Evolutionary conservation across 768 basidiomycete genomes (phyloP).

Genomic region (Mrakia gelida): DNA sequence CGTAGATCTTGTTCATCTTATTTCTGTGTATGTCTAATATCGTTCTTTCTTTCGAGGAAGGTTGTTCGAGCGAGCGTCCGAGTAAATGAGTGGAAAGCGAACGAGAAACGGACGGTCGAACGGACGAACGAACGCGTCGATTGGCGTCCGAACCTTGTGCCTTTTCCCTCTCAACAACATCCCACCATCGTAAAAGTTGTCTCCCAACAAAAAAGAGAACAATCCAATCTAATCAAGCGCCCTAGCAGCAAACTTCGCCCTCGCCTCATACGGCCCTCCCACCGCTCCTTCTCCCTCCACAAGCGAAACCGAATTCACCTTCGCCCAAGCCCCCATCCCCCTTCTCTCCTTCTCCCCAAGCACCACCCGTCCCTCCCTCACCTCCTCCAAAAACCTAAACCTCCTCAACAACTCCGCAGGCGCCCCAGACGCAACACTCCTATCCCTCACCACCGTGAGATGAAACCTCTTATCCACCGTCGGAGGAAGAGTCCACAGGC

Average conservation of each 20-base stretch:
- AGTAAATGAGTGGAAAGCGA: no score
- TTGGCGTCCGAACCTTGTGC: no score
- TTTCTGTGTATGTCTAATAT: no score
- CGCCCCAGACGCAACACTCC: background rate
- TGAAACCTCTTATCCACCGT: background rate
- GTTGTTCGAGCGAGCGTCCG: no score
- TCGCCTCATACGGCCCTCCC: background rate
- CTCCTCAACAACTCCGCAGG: background rate
- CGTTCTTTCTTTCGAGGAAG: no score
- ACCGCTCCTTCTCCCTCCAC: no score
- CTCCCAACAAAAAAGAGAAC: background rate
- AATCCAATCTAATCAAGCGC: background rate
- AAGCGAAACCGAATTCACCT: background rate
- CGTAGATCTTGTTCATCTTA: no score
- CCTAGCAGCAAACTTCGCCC: conserved; percentile 7
- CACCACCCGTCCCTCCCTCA: background rate
- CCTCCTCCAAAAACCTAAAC: background rate
- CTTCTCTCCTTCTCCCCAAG: background rate
- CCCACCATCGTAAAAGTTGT: no score
- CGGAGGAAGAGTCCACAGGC: background rate
- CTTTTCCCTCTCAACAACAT: no score
- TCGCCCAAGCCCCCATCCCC: background rate
- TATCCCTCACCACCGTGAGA: background rate
- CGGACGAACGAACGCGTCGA: no score
- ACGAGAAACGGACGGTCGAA: no score